Percentiles rank a stretch among this genome's conserved stretches.
These are phyloP conservation scores for Lagenaria siceraria DNA, from an alignment of 306 rosid species.

Conservation along the genomic window DNA sequence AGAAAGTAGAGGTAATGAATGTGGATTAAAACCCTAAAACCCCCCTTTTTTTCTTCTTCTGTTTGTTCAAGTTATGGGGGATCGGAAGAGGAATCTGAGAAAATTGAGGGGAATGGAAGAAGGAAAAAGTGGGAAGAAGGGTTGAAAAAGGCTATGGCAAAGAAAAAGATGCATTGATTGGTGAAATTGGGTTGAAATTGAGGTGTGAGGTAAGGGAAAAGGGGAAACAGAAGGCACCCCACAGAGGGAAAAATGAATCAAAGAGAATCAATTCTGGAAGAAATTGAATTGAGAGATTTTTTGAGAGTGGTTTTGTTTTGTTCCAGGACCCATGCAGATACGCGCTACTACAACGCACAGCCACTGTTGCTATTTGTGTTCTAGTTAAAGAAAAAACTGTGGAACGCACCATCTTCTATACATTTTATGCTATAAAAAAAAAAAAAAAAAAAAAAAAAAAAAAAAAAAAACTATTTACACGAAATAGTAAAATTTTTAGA, in stretches of 20 bases:
- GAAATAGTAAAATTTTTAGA: too few relatives aligned
- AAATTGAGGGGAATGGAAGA: neutral
- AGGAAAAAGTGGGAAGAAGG: neutral
- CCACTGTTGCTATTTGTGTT: too few relatives aligned
- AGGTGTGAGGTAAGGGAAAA: slow-evolving; percentile 23
- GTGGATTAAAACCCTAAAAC: neutral
- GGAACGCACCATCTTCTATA: too few relatives aligned
- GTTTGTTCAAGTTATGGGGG: neutral
- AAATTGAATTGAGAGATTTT: neutral
- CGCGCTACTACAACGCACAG: neutral
- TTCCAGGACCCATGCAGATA: neutral
- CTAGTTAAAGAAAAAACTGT: too few relatives aligned
- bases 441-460: too few relatives aligned
- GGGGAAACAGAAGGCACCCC: slow-evolving; percentile 11
- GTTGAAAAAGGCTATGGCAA: neutral
- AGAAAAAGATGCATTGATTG: slow-evolving; percentile 12
- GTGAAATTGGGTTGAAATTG: slow-evolving; percentile 20
- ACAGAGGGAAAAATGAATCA: neutral
- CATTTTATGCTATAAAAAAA: too few relatives aligned
- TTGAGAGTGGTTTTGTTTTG: neutral
- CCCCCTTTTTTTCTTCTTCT: neutral
- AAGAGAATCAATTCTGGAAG: slow-evolving; percentile 3
- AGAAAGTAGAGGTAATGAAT: neutral
- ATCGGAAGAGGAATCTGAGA: neutral
- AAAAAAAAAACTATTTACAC: too few relatives aligned